Conservation (phyloP, 179 eudicot species). For the Monotropa hypopitys region DNA sequence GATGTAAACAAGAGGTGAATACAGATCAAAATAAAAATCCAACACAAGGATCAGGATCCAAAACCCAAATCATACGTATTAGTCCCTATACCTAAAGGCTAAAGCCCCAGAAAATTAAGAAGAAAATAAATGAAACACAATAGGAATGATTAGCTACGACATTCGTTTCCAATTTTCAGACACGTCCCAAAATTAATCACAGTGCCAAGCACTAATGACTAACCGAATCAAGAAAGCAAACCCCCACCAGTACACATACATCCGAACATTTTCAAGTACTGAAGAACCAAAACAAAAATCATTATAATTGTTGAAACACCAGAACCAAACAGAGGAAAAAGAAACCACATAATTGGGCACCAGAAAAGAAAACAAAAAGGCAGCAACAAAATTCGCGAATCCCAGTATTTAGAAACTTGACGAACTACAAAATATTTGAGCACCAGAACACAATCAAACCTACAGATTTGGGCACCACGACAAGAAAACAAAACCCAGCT, state of each 20-base stretch:
- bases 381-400: not conserved
- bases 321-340: not conserved
- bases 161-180: not conserved
- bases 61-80: not conserved
- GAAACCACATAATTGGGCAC: not conserved
- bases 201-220: not conserved
- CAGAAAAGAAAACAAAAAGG: not conserved
- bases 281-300: not conserved
- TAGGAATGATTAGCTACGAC: not conserved
- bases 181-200: not conserved
- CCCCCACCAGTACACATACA: not conserved
- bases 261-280: not conserved
- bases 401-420: not conserved
- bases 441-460: not conserved
- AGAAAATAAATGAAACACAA: not conserved
- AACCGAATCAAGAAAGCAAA: not conserved
- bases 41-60: not conserved
- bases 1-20: not conserved
- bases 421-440: not conserved
- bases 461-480: not conserved
- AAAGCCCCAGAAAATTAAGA: not conserved
- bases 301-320: not conserved
- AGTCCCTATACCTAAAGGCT: not conserved
- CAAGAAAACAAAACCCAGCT: not conserved
- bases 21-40: not conserved